Evolutionary conservation across 2,329 filamentous ascomycete genomes (phyloP).

Genomic region (Xylariaceae sp.): DNA sequence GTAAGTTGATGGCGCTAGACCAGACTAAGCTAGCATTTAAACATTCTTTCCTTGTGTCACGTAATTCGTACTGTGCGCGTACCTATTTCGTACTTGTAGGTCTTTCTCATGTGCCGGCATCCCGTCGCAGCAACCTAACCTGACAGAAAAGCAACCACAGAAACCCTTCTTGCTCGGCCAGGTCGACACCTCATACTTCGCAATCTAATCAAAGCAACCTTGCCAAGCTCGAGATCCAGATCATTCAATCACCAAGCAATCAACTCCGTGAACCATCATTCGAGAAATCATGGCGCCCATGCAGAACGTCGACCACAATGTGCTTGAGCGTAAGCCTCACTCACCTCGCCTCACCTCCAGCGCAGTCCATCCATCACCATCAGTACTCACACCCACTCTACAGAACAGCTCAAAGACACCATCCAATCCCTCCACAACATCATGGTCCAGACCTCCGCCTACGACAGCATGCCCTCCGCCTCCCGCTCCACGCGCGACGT

Average conservation of each 20-base stretch:
- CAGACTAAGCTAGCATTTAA: not conserved
- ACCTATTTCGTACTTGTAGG: too few species aligned
- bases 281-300: conserved; percentile 15
- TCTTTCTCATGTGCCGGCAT: too few species aligned
- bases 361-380: not conserved
- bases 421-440: conserved; percentile 35
- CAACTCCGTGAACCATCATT: too few species aligned
- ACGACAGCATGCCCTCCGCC: conserved; percentile 38
- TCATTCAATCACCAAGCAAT: not conserved
- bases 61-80: too few species aligned
- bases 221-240: not conserved
- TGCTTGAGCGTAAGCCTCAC: conserved; percentile 18
- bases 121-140: too few species aligned
- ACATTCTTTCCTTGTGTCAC: too few species aligned
- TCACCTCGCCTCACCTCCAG: not conserved
- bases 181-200: too few species aligned
- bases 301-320: conserved; percentile 12
- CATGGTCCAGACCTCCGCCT: conserved; percentile 55
- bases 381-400: not conserved
- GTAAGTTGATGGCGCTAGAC: not conserved
- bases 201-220: too few species aligned
- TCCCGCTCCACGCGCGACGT: conserved; percentile 48
- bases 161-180: too few species aligned
- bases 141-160: too few species aligned
- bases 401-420: conserved; percentile 33